These are phyloP conservation scores for Phylloporus sp. DNA, from an alignment of 768 basidiomycete species.

Conservation along the genomic window DNA sequence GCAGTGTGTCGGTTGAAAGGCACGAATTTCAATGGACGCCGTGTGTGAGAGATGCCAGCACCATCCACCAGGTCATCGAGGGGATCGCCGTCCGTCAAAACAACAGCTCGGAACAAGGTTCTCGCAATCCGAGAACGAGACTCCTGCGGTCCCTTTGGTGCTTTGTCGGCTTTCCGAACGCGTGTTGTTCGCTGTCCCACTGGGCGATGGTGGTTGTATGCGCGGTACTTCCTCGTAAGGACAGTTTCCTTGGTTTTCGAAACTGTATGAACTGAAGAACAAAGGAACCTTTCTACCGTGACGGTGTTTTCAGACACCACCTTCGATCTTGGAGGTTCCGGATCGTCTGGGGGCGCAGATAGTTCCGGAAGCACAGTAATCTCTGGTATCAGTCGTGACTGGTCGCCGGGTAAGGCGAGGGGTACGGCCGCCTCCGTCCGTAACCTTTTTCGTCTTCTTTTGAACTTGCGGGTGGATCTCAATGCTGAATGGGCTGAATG, in stretches of 20 bases:
- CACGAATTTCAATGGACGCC: conserved; percentile 27
- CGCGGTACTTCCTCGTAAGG: neutral
- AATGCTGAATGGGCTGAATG: neutral
- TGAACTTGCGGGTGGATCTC: conserved; percentile 18
- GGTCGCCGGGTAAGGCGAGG: neutral
- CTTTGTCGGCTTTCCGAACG: neutral
- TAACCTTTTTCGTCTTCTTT: conserved; percentile 24
- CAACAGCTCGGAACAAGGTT: conserved; percentile 23
- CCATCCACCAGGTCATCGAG: conserved; percentile 11
- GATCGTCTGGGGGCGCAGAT: neutral
- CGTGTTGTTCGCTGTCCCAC: neutral
- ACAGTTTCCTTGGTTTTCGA: neutral
- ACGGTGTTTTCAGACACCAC: conserved; percentile 4
- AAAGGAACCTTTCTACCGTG: conserved; percentile 28
- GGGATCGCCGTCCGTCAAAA: conserved; percentile 25
- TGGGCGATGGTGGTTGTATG: conserved; percentile 17
- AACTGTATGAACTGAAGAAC: neutral
- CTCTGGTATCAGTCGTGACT: conserved; percentile 12
- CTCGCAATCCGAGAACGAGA: conserved; percentile 7
- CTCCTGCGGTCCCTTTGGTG: neutral
- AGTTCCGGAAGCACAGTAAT: conserved; percentile 16
- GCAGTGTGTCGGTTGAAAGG: conserved; percentile 20
- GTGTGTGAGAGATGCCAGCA: conserved; percentile 9
- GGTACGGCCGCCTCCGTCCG: neutral
- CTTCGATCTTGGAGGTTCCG: neutral